Evolutionary conservation across 345 rosid genomes (phyloP), one percentile per base, ranked within the genome.

Genomic region (Trapa bicornis): DNA sequence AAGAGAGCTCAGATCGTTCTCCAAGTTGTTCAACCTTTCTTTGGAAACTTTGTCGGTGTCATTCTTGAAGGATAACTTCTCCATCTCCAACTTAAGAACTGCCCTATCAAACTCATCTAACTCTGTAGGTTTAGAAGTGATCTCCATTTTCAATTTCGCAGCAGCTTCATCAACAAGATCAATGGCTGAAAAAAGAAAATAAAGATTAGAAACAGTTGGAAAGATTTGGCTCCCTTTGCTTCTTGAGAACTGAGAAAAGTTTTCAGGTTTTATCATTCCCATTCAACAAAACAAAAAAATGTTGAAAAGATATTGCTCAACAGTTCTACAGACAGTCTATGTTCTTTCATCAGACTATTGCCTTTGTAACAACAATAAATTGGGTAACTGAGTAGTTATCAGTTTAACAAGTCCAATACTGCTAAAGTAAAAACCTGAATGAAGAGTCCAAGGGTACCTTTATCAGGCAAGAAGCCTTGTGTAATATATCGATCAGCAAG

Each of bases 121-220:
- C 70, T 94, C 99, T 10, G 82, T 90, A 47, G 98, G 97, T 80
- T 91, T 93, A 70, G 99, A 94, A 70, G 97, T 87, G 65, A 94
- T 94, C 82, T 94, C 96, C 99, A 91, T 89, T 78, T 86, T 94
- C 77, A 94, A 85, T 83, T 94, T 94, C 72, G 93, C 97, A 50
- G 93, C 93, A 67, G 99, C 96, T 80, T 94, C 99, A 72, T 91
- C 99, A 71, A 87, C 96, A 33, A 91, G 93, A 76, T 94, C 99
- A 74, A 94, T 94, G 65, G 95, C 97, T 94, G 87, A 75, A 81
- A 76, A 75, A 48, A 67, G 69, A 52, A 65, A 58, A 22, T 52
- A 11, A 32, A 67, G 36, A 52, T 56, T 33, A 8, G 17, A 37
- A 67, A 45, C 47, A 37, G 9, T 13, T 1, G 0, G 38, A 37